Conservation (phyloP, 345 rosid genomes). For the Syzygium aromaticum region DNA sequence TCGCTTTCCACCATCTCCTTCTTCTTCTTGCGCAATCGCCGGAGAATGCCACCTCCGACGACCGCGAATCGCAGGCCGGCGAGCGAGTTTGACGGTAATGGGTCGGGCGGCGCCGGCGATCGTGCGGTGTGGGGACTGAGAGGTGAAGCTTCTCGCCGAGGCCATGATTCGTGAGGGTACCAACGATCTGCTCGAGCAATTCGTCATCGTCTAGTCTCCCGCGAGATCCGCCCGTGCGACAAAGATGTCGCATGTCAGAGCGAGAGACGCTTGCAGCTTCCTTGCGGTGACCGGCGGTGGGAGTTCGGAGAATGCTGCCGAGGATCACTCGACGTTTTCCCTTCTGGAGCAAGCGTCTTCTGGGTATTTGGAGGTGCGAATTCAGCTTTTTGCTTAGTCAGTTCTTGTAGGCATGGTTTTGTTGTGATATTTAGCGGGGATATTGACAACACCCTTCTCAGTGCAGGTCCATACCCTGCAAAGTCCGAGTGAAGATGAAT, state of each 20-base stretch:
- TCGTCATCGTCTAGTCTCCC: neutral
- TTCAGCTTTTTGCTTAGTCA: neutral
- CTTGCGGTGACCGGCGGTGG: conserved; percentile 18
- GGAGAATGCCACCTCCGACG: neutral
- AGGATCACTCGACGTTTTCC: conserved; percentile 15
- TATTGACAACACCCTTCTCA: neutral
- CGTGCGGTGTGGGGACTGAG: neutral
- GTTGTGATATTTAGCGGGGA: neutral
- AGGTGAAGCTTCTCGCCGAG: neutral
- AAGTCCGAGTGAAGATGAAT: conserved; percentile 28
- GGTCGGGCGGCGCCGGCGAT: neutral
- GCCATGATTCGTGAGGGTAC: neutral
- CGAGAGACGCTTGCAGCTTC: conserved; percentile 15
- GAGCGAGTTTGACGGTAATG: neutral
- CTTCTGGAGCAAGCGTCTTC: conserved; percentile 26
- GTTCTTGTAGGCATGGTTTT: neutral
- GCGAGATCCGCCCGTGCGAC: neutral
- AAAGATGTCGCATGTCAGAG: neutral
- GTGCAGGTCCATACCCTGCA: conserved; percentile 30
- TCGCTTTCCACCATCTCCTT: neutral
- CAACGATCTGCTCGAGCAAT: neutral
- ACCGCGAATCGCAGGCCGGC: neutral
- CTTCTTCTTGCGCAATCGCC: conserved; percentile 8
- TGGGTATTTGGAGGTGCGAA: conserved; percentile 25
- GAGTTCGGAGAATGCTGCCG: neutral